These are phyloP conservation scores for Ocimum tenuiflorum DNA, from an alignment of 257 asterid species.

Conservation along the genomic window DNA sequence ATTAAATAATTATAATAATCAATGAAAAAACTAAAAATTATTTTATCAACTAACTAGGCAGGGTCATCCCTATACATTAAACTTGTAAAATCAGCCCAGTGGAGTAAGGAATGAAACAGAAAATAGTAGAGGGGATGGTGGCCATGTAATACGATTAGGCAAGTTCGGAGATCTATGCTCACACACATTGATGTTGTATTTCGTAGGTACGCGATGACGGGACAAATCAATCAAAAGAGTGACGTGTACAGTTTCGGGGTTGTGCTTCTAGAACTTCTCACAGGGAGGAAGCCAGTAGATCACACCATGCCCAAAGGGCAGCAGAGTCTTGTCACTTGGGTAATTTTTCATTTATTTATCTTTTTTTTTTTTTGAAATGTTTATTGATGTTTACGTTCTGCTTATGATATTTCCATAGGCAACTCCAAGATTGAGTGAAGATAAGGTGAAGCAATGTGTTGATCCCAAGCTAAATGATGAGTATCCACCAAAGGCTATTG, in stretches of 20 bases:
- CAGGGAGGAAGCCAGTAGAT: conserved; percentile 92
- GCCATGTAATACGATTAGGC: too few relatives aligned
- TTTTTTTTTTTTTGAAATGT: too few relatives aligned
- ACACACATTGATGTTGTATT: not conserved
- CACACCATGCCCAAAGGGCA: conserved; percentile 98
- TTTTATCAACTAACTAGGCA: too few relatives aligned
- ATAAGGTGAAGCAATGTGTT: conserved; percentile 93
- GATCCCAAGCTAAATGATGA: conserved; percentile 84
- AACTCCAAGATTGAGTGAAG: conserved; percentile 94
- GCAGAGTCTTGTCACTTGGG: conserved; percentile 97
- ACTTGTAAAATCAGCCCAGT: too few relatives aligned
- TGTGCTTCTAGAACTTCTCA: conserved; percentile 81
- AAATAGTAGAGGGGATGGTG: too few relatives aligned
- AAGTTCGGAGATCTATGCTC: too few relatives aligned
- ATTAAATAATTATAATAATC: too few relatives aligned
- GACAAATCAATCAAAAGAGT: conserved; percentile 88
- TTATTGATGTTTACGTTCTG: too few relatives aligned
- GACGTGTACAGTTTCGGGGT: conserved; percentile 93
- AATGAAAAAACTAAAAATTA: too few relatives aligned
- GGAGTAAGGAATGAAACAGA: too few relatives aligned
- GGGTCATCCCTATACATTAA: too few relatives aligned
- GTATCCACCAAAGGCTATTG: conserved; percentile 84
- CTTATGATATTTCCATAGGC: conserved; percentile 63
- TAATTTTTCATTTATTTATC: too few relatives aligned
- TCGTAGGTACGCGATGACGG: conserved; percentile 89